phyloP scores from a whole-genome alignment of 805 yeast species.

The Candida jianshihensis region DNA sequence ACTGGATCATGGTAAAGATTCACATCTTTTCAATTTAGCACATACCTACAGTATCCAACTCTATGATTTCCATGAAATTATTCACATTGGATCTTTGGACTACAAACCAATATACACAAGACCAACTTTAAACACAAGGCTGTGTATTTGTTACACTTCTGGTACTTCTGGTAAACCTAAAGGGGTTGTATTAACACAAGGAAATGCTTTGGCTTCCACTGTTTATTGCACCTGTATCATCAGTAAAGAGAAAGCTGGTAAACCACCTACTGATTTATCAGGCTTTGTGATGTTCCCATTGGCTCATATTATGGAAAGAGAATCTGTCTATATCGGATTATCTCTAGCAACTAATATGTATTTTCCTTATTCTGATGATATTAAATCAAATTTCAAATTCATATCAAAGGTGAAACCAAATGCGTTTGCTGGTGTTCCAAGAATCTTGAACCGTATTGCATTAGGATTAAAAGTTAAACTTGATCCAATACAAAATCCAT shows the following conservation, averaged over 20 bases:
- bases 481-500: constrained; percentile 4
- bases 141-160: constrained; percentile 46
- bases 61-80: constrained; percentile 26
- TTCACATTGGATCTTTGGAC: constrained; percentile 27
- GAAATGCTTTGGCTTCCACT: constrained; percentile 13
- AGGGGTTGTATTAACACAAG: constrained; percentile 47
- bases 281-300: constrained; percentile 42
- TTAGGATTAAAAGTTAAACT: constrained; percentile 31
- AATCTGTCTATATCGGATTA: constrained; percentile 19
- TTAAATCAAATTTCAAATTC: constrained; percentile 50
- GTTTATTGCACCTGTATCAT: background rate
- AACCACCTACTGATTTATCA: background rate
- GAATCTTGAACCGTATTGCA: constrained; percentile 49
- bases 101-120: constrained; percentile 26
- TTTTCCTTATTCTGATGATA: constrained; percentile 38
- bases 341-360: constrained; percentile 15
- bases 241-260: background rate
- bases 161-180: constrained; percentile 62
- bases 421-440: constrained; percentile 44
- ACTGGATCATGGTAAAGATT: constrained; percentile 23
- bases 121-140: constrained; percentile 33
- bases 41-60: constrained; percentile 26
- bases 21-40: constrained; percentile 13
- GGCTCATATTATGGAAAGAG: constrained; percentile 56
- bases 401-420: constrained; percentile 38